Conservation (phyloP, 1,284 basidiomycete genomes). For the Anthracocystis panici-leucophaei region DNA sequence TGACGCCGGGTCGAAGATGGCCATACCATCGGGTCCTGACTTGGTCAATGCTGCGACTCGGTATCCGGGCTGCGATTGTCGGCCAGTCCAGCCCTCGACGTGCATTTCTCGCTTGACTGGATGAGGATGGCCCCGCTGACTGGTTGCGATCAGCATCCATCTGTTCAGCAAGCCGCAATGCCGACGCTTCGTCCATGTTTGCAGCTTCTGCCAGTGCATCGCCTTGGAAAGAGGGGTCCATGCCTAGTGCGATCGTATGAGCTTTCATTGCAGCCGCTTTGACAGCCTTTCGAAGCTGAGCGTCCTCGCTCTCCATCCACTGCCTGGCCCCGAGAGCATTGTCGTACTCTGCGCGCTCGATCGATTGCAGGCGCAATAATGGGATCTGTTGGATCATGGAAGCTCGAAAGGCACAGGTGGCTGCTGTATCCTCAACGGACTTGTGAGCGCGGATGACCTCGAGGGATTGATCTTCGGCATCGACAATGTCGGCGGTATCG, state of each 20-base stretch:
- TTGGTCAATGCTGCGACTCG: slow-evolving; percentile 32
- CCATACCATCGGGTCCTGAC: slow-evolving; percentile 39
- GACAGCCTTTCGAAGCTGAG: slow-evolving; percentile 27
- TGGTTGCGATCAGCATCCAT: slow-evolving; percentile 17
- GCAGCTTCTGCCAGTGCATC: slow-evolving; percentile 28
- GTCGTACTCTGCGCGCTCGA: slow-evolving; percentile 46
- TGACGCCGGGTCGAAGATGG: slow-evolving; percentile 37
- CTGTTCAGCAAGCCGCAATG: slow-evolving; percentile 28
- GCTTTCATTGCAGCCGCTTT: slow-evolving; percentile 32
- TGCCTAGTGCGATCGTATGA: slow-evolving; percentile 13
- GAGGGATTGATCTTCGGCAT: slow-evolving; percentile 48
- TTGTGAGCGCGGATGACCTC: slow-evolving; percentile 33
- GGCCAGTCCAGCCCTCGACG: slow-evolving; percentile 30
- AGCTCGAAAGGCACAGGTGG: slow-evolving; percentile 23
- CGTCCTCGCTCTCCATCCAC: slow-evolving; percentile 39
- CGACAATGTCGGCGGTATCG: slow-evolving; percentile 42
- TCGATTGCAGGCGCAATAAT: slow-evolving; percentile 35
- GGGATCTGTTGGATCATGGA: slow-evolving; percentile 33
- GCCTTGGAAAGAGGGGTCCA: slow-evolving; percentile 15
- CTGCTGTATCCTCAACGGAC: slow-evolving; percentile 17
- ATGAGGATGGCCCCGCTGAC: neutral
- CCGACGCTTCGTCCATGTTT: slow-evolving; percentile 21
- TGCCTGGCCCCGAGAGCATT: slow-evolving; percentile 25
- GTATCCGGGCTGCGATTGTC: slow-evolving; percentile 29
- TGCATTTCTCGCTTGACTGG: neutral